A percentile compares a stretch with the other conserved stretches of the same genome.
phyloP scores from a whole-genome alignment of 2,329 filamentous ascomycete species.

The Chaetomium sp. region DNA sequence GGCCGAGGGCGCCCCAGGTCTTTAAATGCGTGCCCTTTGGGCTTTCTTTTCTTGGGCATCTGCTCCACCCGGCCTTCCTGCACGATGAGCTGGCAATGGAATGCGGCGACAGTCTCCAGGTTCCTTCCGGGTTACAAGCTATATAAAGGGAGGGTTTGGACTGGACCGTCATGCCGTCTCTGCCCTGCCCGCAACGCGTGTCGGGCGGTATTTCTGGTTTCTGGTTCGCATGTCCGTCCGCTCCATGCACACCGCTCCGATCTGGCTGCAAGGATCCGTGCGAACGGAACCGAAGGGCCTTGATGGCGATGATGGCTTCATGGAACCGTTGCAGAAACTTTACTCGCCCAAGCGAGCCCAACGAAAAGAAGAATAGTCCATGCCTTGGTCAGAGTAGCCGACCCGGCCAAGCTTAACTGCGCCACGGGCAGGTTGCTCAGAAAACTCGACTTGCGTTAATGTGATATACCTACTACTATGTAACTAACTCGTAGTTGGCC shows the following conservation, averaged over 20 bases:
- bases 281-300: background rate
- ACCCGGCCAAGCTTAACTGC: too few species aligned
- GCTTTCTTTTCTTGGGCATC: conserved; percentile 15
- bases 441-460: too few species aligned
- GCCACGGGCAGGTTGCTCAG: too few species aligned
- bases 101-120: conserved; percentile 22
- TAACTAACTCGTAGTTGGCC: too few species aligned
- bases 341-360: background rate
- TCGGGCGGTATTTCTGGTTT: background rate
- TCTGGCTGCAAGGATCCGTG: conserved; percentile 11
- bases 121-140: conserved; percentile 20
- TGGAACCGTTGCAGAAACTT: background rate
- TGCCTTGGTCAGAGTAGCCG: too few species aligned
- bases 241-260: conserved; percentile 10
- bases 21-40: conserved; percentile 21
- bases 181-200: background rate
- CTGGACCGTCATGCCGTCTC: conserved; percentile 17
- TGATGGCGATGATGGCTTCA: background rate
- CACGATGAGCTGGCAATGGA: conserved; percentile 32
- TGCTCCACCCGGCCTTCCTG: conserved; percentile 30
- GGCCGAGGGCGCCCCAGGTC: conserved; percentile 1
- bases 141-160: conserved; percentile 20
- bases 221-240: conserved; percentile 9
- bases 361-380: too few species aligned
- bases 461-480: too few species aligned